phyloP scores from a whole-genome alignment of 805 yeast species.

The Saccharomycopsis javanensis region DNA sequence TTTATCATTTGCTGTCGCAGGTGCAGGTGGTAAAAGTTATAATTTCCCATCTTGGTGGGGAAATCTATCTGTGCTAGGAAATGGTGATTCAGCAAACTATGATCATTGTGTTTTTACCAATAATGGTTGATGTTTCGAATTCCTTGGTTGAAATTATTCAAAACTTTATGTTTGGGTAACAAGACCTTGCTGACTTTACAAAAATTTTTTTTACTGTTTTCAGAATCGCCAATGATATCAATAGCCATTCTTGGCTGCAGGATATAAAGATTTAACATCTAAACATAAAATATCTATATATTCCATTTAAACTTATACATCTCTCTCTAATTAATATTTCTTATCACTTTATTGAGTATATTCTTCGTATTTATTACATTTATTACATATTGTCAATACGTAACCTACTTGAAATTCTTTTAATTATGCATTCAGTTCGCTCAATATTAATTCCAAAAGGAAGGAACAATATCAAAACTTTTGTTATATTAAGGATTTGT shows the following conservation, averaged over 20 bases:
- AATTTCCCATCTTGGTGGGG: conserved; percentile 30
- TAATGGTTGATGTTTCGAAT: background rate
- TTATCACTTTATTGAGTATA: background rate
- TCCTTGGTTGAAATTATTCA: background rate
- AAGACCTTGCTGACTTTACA: background rate
- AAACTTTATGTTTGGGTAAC: background rate
- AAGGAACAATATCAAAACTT: too few relatives aligned
- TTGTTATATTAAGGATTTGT: too few relatives aligned
- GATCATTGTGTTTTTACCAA: conserved; percentile 16
- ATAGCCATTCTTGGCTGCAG: background rate
- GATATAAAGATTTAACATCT: background rate
- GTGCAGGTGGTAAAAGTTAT: conserved; percentile 26
- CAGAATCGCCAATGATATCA: background rate
- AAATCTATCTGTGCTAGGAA: conserved; percentile 15
- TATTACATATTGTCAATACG: background rate
- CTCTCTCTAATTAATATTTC: background rate
- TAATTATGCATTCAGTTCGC: too few relatives aligned
- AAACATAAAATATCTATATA: too few relatives aligned
- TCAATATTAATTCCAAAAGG: too few relatives aligned
- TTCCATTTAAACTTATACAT: background rate
- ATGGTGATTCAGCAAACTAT: conserved; percentile 12
- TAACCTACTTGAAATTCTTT: too few relatives aligned
- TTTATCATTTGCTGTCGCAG: conserved; percentile 27
- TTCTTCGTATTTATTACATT: background rate
- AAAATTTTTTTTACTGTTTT: background rate